phyloP scores from a whole-genome alignment of 2,329 filamentous ascomycete species.

The Hypoxylon sp. region DNA sequence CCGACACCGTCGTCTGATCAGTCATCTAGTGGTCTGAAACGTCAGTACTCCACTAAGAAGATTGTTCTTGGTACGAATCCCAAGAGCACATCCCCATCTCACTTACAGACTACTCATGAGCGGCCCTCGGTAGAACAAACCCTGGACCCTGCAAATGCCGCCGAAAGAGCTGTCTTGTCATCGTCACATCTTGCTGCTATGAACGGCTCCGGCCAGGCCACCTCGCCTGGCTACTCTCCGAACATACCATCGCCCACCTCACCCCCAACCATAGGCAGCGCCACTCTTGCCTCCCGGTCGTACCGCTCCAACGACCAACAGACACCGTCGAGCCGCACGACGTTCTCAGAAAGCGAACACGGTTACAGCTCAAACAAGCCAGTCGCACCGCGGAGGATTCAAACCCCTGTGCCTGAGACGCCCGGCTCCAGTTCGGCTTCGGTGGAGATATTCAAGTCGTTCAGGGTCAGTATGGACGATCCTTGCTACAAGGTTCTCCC shows the following conservation, averaged over 20 bases:
- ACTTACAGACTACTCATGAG: slow-evolving; percentile 78
- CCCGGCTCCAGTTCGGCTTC: slow-evolving; percentile 70
- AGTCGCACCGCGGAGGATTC: slow-evolving; percentile 68
- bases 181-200: slow-evolving; percentile 79
- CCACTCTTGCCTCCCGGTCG: slow-evolving; percentile 71
- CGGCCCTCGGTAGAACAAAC: slow-evolving; percentile 73
- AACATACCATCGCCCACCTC: slow-evolving; percentile 80
- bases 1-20: slow-evolving; percentile 68
- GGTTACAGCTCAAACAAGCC: slow-evolving; percentile 58
- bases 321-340: slow-evolving; percentile 68
- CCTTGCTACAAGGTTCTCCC: slow-evolving; percentile 97
- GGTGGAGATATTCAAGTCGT: slow-evolving; percentile 99
- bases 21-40: slow-evolving; percentile 71
- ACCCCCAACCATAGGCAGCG: slow-evolving; percentile 68
- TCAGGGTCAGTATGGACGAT: slow-evolving; percentile 97
- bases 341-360: slow-evolving; percentile 67
- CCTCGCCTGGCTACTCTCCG: slow-evolving; percentile 73
- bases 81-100: slow-evolving; percentile 83
- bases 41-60: slow-evolving; percentile 83
- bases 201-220: slow-evolving; percentile 72
- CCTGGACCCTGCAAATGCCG: slow-evolving; percentile 78
- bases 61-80: slow-evolving; percentile 78
- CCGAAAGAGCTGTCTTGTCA: slow-evolving; percentile 75
- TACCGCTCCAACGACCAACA: slow-evolving; percentile 71
- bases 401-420: slow-evolving; percentile 74